Base-by-base conservation (phyloP, 2,329 filamentous ascomycete genomes). In the Trichoderma koningii region DNA sequence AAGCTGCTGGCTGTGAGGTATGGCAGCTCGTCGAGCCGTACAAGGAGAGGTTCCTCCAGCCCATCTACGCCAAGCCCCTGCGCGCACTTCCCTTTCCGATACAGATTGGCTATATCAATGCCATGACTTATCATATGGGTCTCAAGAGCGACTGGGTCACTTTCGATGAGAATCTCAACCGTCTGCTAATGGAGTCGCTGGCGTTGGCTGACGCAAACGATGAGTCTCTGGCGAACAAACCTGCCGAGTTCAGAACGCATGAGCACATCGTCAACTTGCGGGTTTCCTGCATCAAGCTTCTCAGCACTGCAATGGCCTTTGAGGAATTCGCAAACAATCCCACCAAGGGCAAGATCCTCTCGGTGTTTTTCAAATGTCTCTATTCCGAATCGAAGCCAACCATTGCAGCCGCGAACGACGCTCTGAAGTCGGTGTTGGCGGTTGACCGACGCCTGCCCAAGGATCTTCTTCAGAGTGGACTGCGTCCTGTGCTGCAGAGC, bases 51-150 rank as follows among this genome's bases (percentile, higher is more conserved):
- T 84, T 98, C 42, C 81, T 98, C n/a, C 85, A 89, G 66, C 92
- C 93, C 0, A 97, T 99, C 55, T 99, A 95, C 80, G 91, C 92
- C 70, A 99, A 99, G 75, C 95, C 95, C 15, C 79, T 99, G 21
- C 87, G 95, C 67, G 96, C 95, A 0, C 81, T 99, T 67, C 95
- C 95, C 0, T 99, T 99, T 73, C 85, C 92, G 5, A 94, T 92
- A 3, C 96, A 99, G 78, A 99, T 99, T 70, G 96, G 95, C 4
- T 98, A 96, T 73, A 97, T 99, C 70, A 96, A 99, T 75, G 95
- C 95, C 1, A 93, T 99, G 73, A 97, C 92, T 0, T 99, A 96
- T 76, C 96, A 96, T 73, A 86, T 99, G 80, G 89, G 89, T 64
- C 83, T 99, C 55, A 94, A 96, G 75, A 88, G 89, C 55, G 90